Evolutionary conservation across 202 grass and related monocot species (phyloP), one percentile per base, ranked within the genome.

Genomic region (Eragrostis tef): DNA sequence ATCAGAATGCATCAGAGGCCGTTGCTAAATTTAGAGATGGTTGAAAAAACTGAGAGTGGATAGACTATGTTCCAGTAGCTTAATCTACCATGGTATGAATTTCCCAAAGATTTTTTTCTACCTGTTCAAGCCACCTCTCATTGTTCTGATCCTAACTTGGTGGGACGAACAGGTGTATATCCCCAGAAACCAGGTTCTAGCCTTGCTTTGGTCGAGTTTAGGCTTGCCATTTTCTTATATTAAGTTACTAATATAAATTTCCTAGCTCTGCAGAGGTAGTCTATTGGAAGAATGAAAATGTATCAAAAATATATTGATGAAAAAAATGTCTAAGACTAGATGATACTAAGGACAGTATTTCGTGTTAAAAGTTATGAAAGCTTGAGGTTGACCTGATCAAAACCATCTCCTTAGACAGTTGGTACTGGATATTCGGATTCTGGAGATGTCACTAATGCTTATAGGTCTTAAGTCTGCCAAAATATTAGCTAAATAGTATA

Each of bases 101-200:
- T 84, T 74, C 44, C 45, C 52, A 16, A 9, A 36, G 43, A 43
- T 9, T 79, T 73, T 24, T 68, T 86, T 64, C 25, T 41, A 59
- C 26, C 1, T n/a, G 9, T 81, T 79, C 15, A 51, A 50, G 59
- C 6, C 71, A 13, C 4, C 54, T 67, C 39, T 43, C 50, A 81
- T 43, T 41, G 60, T 70, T 62, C 15, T 46, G 24, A 54, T 20
- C 9, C 4, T 54, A 47, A 58, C 15, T 71, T 71, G 7, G 14
- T 51, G 7, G 4, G 15, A 51, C 9, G 9, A 29, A 17, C 19
- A 51, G 49, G 4, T n/a, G 16, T 51, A 36, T 9, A 56, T 41
- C 1, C 48, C 70, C 49, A 54, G 6, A 52, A 73, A 26, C 29
- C 29, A 73, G 29, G 51, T 54, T 54, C 3, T 11, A 41, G 70